Percentiles rank a stretch among this genome's conserved stretches.
Conservation (phyloP, 129 eudicot species). For the Calendula officinalis region DNA sequence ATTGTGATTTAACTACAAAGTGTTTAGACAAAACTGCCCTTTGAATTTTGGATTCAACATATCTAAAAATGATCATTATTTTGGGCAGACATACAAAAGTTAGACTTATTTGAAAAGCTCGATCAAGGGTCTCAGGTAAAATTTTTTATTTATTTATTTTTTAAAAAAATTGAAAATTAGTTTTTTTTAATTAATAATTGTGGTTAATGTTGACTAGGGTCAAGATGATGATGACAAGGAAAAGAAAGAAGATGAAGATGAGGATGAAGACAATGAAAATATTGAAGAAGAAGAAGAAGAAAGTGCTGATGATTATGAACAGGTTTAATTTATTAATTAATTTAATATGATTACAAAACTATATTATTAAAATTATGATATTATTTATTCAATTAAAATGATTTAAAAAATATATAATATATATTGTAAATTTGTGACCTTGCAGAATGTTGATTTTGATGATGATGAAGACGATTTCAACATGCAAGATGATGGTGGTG, state of each 20-base stretch:
- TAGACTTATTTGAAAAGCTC: constrained; percentile 75
- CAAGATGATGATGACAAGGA: constrained; percentile 42
- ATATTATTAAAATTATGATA: too few species aligned
- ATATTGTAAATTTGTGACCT: constrained; percentile 2
- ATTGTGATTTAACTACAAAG: background rate
- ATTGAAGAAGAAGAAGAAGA: constrained; percentile 63
- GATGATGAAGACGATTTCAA: constrained; percentile 90
- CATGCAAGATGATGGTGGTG: constrained; percentile 48
- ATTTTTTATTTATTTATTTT: background rate
- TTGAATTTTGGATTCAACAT: background rate
- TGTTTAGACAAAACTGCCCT: constrained; percentile 4
- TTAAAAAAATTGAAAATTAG: background rate
- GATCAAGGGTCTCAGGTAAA: constrained; percentile 48
- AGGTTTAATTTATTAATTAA: constrained; percentile 32
- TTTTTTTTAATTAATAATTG: background rate
- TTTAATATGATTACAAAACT: too few species aligned
- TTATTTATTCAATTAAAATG: too few species aligned
- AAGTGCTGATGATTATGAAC: constrained; percentile 56
- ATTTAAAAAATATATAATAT: background rate
- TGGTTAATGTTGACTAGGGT: constrained; percentile 31
- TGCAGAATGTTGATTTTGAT: constrained; percentile 55
- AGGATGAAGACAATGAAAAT: constrained; percentile 52
- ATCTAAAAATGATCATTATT: constrained; percentile 11
- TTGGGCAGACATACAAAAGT: constrained; percentile 48
- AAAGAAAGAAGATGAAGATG: constrained; percentile 67